Conservation (phyloP, 306 rosid genomes). For the Medicago lupulina region DNA sequence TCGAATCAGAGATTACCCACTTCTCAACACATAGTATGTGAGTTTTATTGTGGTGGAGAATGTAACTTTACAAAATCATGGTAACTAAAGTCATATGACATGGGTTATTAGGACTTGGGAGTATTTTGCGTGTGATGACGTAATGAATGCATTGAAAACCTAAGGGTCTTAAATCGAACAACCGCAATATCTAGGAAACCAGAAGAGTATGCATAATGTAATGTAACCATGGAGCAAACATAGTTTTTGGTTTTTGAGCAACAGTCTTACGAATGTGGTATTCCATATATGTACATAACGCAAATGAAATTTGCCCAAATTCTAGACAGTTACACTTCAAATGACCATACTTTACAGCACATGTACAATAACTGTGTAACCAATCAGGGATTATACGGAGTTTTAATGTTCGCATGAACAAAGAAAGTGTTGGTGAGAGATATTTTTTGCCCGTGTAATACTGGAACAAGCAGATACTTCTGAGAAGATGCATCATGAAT, state of each 20-base stretch:
- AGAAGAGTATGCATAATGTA: too few relatives aligned
- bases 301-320: slow-evolving; percentile 17
- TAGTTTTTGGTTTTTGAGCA: not conserved
- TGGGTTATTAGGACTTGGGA: too few relatives aligned
- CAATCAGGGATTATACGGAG: slow-evolving; percentile 10
- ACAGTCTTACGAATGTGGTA: not conserved
- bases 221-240: too few relatives aligned
- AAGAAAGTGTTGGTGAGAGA: slow-evolving; percentile 6
- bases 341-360: slow-evolving; percentile 42
- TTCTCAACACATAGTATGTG: too few relatives aligned
- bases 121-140: too few relatives aligned
- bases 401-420: slow-evolving; percentile 3
- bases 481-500: slow-evolving; percentile 1
- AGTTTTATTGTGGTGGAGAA: too few relatives aligned
- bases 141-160: too few relatives aligned
- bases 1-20: too few relatives aligned
- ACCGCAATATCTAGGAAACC: too few relatives aligned
- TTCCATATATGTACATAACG: not conserved
- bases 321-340: slow-evolving; percentile 9
- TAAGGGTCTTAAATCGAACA: too few relatives aligned
- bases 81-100: too few relatives aligned
- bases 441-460: slow-evolving; percentile 16
- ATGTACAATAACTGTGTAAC: slow-evolving; percentile 40
- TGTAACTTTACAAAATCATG: too few relatives aligned
- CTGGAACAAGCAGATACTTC: slow-evolving; percentile 38